These are phyloP conservation scores for Aspergillus quadricinctus DNA, from an alignment of 2,329 filamentous ascomycete species.

Conservation along the genomic window DNA sequence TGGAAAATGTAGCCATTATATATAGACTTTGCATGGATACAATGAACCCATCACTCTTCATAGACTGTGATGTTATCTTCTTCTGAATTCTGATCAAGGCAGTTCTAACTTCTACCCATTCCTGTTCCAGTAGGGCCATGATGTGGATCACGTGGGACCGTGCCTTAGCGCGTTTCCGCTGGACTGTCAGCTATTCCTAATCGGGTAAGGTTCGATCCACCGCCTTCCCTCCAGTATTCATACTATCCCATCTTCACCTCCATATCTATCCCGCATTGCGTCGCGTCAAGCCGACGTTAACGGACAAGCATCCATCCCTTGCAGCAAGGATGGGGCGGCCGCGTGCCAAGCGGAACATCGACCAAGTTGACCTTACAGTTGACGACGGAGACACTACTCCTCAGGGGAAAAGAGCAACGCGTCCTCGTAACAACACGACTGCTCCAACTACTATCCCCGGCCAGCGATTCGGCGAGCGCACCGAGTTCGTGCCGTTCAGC, in stretches of 20 bases:
- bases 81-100: constrained; percentile 12
- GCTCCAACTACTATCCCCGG: constrained; percentile 10
- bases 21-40: not conserved
- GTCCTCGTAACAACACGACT: not conserved
- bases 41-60: not conserved
- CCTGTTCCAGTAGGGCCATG: constrained; percentile 23
- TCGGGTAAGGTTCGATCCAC: not conserved
- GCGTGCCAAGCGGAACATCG: constrained; percentile 17
- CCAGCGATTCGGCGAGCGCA: constrained; percentile 25
- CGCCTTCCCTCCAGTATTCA: not conserved
- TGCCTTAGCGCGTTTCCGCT: constrained; percentile 7
- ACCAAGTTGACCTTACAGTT: constrained; percentile 26
- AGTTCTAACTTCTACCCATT: constrained; percentile 17
- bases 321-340: constrained; percentile 8
- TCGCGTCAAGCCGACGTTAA: not conserved
- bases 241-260: not conserved
- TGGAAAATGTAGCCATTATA: not conserved
- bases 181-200: not conserved
- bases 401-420: constrained; percentile 6
- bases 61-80: not conserved
- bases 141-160: constrained; percentile 17
- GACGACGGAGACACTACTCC: constrained; percentile 14
- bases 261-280: not conserved
- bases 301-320: not conserved
- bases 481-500: constrained; percentile 28